These are phyloP conservation scores for Incumbomyces lentus DNA, from an alignment of 2,329 filamentous ascomycete species.

Conservation along the genomic window DNA sequence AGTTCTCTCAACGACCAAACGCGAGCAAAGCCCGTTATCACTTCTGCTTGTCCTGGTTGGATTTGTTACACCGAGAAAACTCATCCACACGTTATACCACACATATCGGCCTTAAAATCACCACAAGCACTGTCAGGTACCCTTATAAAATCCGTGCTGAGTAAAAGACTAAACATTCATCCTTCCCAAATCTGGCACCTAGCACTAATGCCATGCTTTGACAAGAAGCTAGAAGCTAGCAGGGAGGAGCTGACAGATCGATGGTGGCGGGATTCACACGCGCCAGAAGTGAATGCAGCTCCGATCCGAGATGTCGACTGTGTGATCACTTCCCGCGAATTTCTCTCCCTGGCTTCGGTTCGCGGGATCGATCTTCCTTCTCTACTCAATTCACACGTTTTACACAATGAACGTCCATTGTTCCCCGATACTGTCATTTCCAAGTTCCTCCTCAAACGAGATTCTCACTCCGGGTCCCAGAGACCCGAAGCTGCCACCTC, in stretches of 20 bases:
- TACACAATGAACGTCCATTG: constrained; percentile 35
- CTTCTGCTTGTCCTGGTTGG: constrained; percentile 92
- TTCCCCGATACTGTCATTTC: constrained; percentile 68
- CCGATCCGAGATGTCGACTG: constrained; percentile 84
- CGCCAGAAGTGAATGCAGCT: constrained; percentile 28
- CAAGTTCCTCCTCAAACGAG: constrained; percentile 56
- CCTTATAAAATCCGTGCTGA: constrained; percentile 75
- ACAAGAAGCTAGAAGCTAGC: constrained; percentile 96
- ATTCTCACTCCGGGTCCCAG: constrained; percentile 29
- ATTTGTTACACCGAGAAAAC: constrained; percentile 99
- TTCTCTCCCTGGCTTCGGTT: constrained; percentile 77
- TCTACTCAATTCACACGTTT: constrained; percentile 51
- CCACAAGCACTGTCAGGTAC: constrained; percentile 88
- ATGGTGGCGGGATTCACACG: constrained; percentile 47
- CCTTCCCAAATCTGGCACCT: constrained; percentile 85
- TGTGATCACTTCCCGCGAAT: constrained; percentile 91
- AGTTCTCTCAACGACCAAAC: constrained; percentile 24
- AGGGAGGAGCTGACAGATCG: constrained; percentile 80
- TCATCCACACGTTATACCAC: constrained; percentile 82
- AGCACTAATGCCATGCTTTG: constrained; percentile 96
- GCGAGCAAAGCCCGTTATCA: constrained; percentile 44
- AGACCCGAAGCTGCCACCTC: constrained; percentile 61
- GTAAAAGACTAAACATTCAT: constrained; percentile 58
- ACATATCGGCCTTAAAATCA: constrained; percentile 84
- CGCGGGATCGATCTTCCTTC: constrained; percentile 66